A percentile compares a stretch with the other conserved stretches of the same genome.
Evolutionary conservation across 441 rosid genomes (phyloP).

Genomic region (Viola pubescens): DNA sequence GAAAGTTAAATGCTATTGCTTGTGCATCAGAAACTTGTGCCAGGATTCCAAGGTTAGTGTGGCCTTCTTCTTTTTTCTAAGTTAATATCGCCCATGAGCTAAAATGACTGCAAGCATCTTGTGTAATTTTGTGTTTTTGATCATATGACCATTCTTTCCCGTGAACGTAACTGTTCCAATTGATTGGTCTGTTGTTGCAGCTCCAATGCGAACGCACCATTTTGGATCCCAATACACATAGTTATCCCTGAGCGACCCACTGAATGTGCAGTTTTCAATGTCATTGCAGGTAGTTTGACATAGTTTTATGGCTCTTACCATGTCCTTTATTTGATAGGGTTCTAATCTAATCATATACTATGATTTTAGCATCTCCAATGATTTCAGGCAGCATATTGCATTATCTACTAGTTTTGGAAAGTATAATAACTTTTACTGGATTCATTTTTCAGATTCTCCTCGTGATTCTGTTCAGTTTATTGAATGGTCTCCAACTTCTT

Average conservation of each 20-base stretch:
- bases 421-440: conserved; percentile 12
- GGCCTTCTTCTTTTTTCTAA: not conserved
- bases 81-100: not conserved
- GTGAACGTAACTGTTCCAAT: not conserved
- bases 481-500: conserved; percentile 96
- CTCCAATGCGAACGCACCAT: conserved; percentile 85
- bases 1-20: conserved; percentile 94
- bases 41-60: conserved; percentile 77
- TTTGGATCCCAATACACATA: conserved; percentile 98
- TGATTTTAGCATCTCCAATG: not conserved
- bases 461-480: conserved; percentile 98
- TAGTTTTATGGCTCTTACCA: not conserved
- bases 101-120: conserved; percentile 5
- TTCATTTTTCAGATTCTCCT: conserved; percentile 63
- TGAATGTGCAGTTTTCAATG: conserved; percentile 87
- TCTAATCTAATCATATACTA: too few species aligned
- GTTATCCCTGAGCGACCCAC: conserved; percentile 97
- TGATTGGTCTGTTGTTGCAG: conserved; percentile 31
- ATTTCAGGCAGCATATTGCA: not conserved
- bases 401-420: conserved; percentile 6
- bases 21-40: conserved; percentile 99
- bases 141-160: too few species aligned
- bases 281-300: conserved; percentile 68
- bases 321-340: too few species aligned
- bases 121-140: not conserved